Evolutionary conservation across 768 basidiomycete genomes (phyloP).

Genomic region (Mycena latifolia): DNA sequence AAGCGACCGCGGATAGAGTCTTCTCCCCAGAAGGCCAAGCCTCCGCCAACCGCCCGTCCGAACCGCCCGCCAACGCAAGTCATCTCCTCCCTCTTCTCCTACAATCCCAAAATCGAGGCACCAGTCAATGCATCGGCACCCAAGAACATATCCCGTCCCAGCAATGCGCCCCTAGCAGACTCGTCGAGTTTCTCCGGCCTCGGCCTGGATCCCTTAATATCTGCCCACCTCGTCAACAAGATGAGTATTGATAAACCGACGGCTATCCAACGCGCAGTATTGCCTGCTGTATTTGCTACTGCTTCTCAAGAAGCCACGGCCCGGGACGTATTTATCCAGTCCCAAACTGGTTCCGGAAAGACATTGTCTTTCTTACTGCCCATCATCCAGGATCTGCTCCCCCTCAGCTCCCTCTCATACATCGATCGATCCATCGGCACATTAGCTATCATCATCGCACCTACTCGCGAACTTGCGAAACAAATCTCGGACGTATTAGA

Average conservation of each 20-base stretch:
- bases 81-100: conserved; percentile 92
- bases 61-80: conserved; percentile 61
- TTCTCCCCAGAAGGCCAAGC: conserved; percentile 31
- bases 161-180: conserved; percentile 85
- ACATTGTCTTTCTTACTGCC: conserved; percentile 94
- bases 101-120: conserved; percentile 76
- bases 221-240: conserved; percentile 81
- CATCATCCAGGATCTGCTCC: conserved; percentile 94
- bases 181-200: conserved; percentile 86
- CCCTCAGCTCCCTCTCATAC: conserved; percentile 89
- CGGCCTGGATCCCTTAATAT: conserved; percentile 85
- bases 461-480: conserved; percentile 95
- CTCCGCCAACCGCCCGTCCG: conserved; percentile 24
- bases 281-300: conserved; percentile 62
- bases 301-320: conserved; percentile 50
- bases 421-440: conserved; percentile 97
- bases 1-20: conserved; percentile 60
- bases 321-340: conserved; percentile 92
- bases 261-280: conserved; percentile 86
- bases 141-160: conserved; percentile 61
- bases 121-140: conserved; percentile 44
- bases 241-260: conserved; percentile 90
- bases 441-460: conserved; percentile 93
- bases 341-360: conserved; percentile 98
- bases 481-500: conserved; percentile 98